Evolutionary conservation across 2,329 filamentous ascomycete genomes (phyloP), one percentile per base, ranked within the genome.

Genomic region (Colletotrichum musae): DNA sequence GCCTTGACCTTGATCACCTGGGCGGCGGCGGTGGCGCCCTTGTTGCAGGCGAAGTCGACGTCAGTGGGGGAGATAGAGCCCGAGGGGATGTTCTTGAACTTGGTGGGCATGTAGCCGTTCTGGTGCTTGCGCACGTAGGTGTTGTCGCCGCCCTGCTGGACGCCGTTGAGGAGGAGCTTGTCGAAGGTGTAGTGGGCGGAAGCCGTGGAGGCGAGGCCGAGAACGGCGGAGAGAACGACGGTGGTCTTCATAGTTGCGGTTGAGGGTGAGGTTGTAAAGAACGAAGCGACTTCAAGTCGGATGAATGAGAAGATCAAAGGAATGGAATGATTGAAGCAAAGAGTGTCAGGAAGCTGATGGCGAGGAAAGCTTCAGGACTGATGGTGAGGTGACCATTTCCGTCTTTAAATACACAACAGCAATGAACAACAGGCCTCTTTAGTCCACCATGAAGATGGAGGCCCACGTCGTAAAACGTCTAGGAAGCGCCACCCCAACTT

Each of bases 161-260:
- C 51, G 16, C 69, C 72, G 71, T 75, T 74, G 67, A 73, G 45
- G 6, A 70, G 36, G 21, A 75, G 64, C 59, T 72, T 71, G 67
- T 71, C 70, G 36, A 75, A 75, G 69, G 72, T 74, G 72, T 75
- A 75, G 60, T 75, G 72, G 26, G 73, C 71, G 4, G 64, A 62
- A n/a, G 56, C 47, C 16, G 57, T 45, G 41, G 65, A 56, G 6
- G 36, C 50, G 16, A 71, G 56, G 59, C 43, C 68, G 48, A 68
- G 45, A 41, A 68, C 50, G 63, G 62, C 56, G 51, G 67, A 45
- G 52, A 70, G 32, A 48, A 52, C 43, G 62, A 45, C 18, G 24
- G 61, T 52, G 50, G 57, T 64, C 56, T 66, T 70, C 62, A 70
- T 68, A 15, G 32, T 67, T 53, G 56, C 54, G 21, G 48, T 45